A percentile compares a stretch with the other conserved stretches of the same genome.
Conservation (phyloP, 768 basidiomycete genomes). For the Suillus lakei region DNA sequence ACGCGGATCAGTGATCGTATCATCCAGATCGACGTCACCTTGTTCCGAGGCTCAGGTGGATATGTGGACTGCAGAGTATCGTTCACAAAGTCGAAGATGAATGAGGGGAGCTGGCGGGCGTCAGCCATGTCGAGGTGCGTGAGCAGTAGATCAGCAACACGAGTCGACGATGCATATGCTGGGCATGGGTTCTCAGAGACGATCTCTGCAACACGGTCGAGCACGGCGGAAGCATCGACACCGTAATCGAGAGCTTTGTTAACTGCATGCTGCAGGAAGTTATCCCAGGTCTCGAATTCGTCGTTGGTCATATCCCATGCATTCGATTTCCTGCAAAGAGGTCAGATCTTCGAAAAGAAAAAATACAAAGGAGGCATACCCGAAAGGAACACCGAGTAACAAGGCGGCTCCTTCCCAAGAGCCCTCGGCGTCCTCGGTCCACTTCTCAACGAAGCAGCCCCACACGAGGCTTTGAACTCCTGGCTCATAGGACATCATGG, state of each 20-base stretch:
- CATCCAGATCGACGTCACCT: conserved; percentile 64
- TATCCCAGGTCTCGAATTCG: conserved; percentile 65
- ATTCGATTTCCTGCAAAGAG: conserved; percentile 22
- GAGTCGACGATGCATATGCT: conserved; percentile 48
- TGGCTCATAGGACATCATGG: conserved; percentile 37
- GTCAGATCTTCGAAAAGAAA: neutral
- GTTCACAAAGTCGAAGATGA: conserved; percentile 62
- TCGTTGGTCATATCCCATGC: conserved; percentile 58
- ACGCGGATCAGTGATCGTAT: conserved; percentile 56
- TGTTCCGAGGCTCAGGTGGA: conserved; percentile 62
- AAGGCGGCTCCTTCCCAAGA: conserved; percentile 60
- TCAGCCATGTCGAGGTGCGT: conserved; percentile 56
- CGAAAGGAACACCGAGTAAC: conserved; percentile 65
- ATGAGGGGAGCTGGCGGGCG: conserved; percentile 54
- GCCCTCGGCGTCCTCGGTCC: conserved; percentile 50
- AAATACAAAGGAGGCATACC: conserved; percentile 43
- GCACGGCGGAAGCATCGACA: conserved; percentile 52
- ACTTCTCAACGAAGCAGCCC: conserved; percentile 58
- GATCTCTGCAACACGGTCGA: conserved; percentile 58
- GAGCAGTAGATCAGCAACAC: conserved; percentile 66
- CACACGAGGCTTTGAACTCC: conserved; percentile 58
- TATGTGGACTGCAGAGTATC: conserved; percentile 65
- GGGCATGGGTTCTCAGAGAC: conserved; percentile 47
- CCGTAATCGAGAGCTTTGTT: conserved; percentile 66
- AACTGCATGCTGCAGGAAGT: conserved; percentile 53